Evolutionary conservation across 2,329 filamentous ascomycete genomes (phyloP).

Genomic region (Pestalotiopsis sp.): DNA sequence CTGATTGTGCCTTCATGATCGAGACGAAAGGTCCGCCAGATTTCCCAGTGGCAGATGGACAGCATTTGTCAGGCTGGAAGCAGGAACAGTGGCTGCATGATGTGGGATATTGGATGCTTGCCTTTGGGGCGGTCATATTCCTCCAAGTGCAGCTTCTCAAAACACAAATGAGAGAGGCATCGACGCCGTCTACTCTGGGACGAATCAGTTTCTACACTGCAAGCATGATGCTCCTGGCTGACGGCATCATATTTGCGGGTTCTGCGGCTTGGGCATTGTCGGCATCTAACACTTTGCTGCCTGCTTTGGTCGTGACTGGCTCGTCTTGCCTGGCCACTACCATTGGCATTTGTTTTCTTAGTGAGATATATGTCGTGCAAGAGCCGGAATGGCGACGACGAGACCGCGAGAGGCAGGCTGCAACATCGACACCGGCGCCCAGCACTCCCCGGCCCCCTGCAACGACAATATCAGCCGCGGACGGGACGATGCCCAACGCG

Average conservation of each 20-base stretch:
- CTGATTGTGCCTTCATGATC: slow-evolving; percentile 69
- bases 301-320: slow-evolving; percentile 57
- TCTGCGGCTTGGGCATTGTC: slow-evolving; percentile 59
- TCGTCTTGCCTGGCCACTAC: slow-evolving; percentile 58
- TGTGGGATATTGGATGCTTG: slow-evolving; percentile 61
- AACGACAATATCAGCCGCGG: slow-evolving; percentile 17
- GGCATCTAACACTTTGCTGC: slow-evolving; percentile 58
- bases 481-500: slow-evolving; percentile 13
- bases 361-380: slow-evolving; percentile 63
- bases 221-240: slow-evolving; percentile 63
- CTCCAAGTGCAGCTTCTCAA: slow-evolving; percentile 65
- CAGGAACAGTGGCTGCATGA: slow-evolving; percentile 60
- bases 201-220: slow-evolving; percentile 67
- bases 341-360: slow-evolving; percentile 59
- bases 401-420: slow-evolving; percentile 32
- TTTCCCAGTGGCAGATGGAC: slow-evolving; percentile 51
- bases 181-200: slow-evolving; percentile 68
- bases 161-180: slow-evolving; percentile 66
- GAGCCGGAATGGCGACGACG: slow-evolving; percentile 56
- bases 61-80: slow-evolving; percentile 63
- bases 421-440: slow-evolving; percentile 18
- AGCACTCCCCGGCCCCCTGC: slow-evolving; percentile 22
- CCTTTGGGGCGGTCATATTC: slow-evolving; percentile 58
- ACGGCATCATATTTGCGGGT: slow-evolving; percentile 61
- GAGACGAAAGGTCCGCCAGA: slow-evolving; percentile 65